phyloP scores from a whole-genome alignment of 768 basidiomycete species.

The Pisolithus microcarpus region DNA sequence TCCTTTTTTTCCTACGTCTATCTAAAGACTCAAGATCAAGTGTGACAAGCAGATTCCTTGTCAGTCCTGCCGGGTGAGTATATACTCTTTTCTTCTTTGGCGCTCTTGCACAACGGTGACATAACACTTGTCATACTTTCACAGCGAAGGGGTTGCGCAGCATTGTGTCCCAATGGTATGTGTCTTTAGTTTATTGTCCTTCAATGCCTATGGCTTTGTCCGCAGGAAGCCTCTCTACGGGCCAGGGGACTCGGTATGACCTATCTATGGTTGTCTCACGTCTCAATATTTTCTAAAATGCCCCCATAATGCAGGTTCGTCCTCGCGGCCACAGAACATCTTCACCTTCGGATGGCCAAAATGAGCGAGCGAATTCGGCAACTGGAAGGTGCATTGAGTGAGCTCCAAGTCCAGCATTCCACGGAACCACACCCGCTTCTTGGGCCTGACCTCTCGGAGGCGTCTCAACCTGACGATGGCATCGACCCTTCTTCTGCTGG shows the following conservation, averaged over 20 bases:
- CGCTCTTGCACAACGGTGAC: not conserved
- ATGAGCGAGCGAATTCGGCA: constrained; percentile 49
- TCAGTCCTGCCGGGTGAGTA: constrained; percentile 61
- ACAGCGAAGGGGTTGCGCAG: constrained; percentile 60
- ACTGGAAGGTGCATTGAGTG: constrained; percentile 53
- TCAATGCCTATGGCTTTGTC: not conserved
- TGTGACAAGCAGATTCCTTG: constrained; percentile 80
- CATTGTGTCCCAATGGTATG: constrained; percentile 66
- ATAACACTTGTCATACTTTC: not conserved
- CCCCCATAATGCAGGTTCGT: constrained; percentile 36
- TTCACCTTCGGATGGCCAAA: constrained; percentile 48
- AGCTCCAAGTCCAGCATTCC: constrained; percentile 44
- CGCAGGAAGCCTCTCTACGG: constrained; percentile 65
- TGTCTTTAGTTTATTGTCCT: constrained; percentile 2
- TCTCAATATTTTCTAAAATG: constrained; percentile 3
- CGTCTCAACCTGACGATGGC: constrained; percentile 23
- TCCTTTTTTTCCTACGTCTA: not conserved
- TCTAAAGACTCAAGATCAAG: constrained; percentile 63
- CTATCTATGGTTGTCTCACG: not conserved
- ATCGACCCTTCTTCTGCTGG: constrained; percentile 20
- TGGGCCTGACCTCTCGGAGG: constrained; percentile 39
- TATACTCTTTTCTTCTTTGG: not conserved
- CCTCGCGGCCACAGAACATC: constrained; percentile 58
- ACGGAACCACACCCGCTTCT: constrained; percentile 55
- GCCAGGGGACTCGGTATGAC: constrained; percentile 62